Conservation (phyloP, 2,329 filamentous ascomycete species). For the Cladosporium colombiae region DNA sequence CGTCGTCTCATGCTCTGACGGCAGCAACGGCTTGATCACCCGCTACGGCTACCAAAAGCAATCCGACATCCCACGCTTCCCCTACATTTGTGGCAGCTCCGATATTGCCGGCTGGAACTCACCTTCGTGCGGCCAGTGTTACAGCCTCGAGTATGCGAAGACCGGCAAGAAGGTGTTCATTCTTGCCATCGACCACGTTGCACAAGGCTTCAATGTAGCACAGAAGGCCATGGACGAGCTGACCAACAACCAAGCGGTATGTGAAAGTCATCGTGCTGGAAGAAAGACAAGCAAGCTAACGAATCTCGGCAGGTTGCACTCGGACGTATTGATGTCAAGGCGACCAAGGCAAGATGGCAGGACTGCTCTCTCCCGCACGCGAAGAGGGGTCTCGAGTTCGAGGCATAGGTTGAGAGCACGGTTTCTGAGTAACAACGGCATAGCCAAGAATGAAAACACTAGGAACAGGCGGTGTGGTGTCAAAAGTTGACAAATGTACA, state of each 20-base stretch:
- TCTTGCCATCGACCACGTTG: conserved; percentile 51
- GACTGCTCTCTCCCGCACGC: conserved; percentile 37
- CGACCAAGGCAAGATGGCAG: conserved; percentile 40
- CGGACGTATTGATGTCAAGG: conserved; percentile 44
- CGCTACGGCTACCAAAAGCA: conserved; percentile 56
- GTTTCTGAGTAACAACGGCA: background rate
- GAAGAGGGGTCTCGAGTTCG: conserved; percentile 31
- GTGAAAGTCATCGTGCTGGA: background rate
- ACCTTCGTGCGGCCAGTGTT: conserved; percentile 55
- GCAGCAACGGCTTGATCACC: conserved; percentile 65
- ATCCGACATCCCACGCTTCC: conserved; percentile 48
- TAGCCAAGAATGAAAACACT: background rate
- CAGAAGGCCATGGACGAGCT: conserved; percentile 51
- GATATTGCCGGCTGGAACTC: conserved; percentile 52
- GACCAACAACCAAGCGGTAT: conserved; percentile 48
- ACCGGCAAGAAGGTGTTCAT: conserved; percentile 51
- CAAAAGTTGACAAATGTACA: too few species aligned
- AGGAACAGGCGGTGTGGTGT: background rate
- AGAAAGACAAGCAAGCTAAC: background rate
- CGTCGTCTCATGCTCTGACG: conserved; percentile 67
- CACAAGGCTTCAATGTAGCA: conserved; percentile 52
- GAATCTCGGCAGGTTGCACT: conserved; percentile 11
- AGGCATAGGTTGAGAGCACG: conserved; percentile 22
- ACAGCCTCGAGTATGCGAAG: conserved; percentile 46
- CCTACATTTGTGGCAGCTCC: conserved; percentile 52